Evolutionary conservation across 1,139 yeast species (phyloP).

Genomic region (Diutina catenulata): DNA sequence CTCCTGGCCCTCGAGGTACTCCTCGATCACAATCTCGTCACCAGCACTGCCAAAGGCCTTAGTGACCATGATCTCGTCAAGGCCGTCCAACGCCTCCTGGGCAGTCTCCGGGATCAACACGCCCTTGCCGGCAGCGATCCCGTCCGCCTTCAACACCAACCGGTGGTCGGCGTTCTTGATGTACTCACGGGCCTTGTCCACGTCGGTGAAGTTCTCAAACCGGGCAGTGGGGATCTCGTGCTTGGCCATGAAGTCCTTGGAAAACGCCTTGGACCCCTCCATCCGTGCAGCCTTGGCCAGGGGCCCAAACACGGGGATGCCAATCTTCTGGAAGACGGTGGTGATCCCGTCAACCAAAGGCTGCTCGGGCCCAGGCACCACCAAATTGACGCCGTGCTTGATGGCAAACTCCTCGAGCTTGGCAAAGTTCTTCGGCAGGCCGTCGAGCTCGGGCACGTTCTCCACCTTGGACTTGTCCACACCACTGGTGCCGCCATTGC

Average conservation of each 20-base stretch:
- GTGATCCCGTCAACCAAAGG: conserved; percentile 93
- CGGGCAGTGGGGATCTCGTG: conserved; percentile 92
- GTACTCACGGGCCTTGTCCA: conserved; percentile 62
- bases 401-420: conserved; percentile 58
- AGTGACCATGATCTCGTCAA: conserved; percentile 82
- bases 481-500: conserved; percentile 80
- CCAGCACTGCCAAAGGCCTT: conserved; percentile 91
- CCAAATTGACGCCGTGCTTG: conserved; percentile 58
- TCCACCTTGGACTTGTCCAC: conserved; percentile 37
- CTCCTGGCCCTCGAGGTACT: conserved; percentile 93
- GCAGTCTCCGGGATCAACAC: conserved; percentile 82
- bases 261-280: conserved; percentile 96
- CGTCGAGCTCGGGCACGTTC: conserved; percentile 58
- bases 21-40: conserved; percentile 93
- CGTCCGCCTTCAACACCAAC: conserved; percentile 93
- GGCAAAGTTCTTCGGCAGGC: conserved; percentile 46
- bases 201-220: conserved; percentile 70
- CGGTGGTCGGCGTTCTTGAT: conserved; percentile 55
- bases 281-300: conserved; percentile 77
- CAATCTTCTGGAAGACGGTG: conserved; percentile 55
- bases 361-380: conserved; percentile 98
- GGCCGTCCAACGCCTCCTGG: conserved; percentile 76
- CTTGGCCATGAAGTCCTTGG: conserved; percentile 87
- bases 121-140: conserved; percentile 98
- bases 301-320: conserved; percentile 96